Evolutionary conservation across 257 asterid species (phyloP), one percentile per base, ranked within the genome.

Genomic region (Paraleonurus japonicus): DNA sequence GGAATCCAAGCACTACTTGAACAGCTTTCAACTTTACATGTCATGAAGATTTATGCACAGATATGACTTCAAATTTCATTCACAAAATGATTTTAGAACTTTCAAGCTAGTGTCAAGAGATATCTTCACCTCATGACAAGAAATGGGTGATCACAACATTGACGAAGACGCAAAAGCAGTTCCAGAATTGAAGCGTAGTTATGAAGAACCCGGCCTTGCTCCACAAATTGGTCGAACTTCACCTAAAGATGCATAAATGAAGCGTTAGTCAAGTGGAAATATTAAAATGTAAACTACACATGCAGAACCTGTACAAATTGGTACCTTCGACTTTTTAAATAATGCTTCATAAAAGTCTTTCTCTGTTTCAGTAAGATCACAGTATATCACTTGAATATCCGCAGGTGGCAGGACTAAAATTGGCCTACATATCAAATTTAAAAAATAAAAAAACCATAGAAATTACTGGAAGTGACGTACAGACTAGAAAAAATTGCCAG

Each of bases 71-170:
- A 9, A 10, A 54, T 26, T 76, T 30, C 48, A 9, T 45, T 62
- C 51, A 26, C 12, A 9, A 41, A 54, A 30, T n/a, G n/a, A n/a
- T n/a, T n/a, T n/a, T 72, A 17, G 45, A 41, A 61, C 10, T 19
- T 24, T 6, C 32, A 55, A 54, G 45, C 20, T 47, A 57, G 60
- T 50, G 57, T 67, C 58, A 8, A 28, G 48, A 30, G 61, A 64
- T 48, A 73, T 64, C 62, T 80, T 71, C 70, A 93, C 98, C 98
- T 94, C 95, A 91, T 80, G 60, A 94, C 99, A 77, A 94, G 96
- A 86, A 87, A 94, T 53, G 99, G 99, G 69, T 94, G 99, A 76
- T 94, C 96, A 82, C 99, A 94, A 76, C 99, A 94, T 81, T 94
- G 99, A 71, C 99, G 97, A 84, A 94, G 99, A 19, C 99, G 97